These are phyloP conservation scores for Boletus rubropictus DNA, from an alignment of 768 basidiomycete species.

Conservation along the genomic window DNA sequence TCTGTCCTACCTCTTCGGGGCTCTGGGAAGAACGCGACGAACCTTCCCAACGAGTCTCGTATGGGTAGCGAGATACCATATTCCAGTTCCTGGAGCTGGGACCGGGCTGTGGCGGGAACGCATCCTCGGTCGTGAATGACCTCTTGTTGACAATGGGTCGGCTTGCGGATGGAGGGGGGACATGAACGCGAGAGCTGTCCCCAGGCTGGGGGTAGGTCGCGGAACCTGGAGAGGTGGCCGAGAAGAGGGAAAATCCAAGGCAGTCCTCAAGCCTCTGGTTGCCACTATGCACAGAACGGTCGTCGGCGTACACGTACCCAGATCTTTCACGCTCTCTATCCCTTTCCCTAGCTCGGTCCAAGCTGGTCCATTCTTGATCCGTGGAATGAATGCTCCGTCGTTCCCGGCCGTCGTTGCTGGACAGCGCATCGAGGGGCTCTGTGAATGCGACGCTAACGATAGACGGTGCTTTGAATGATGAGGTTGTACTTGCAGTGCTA, in stretches of 20 bases:
- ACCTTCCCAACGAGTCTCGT: slow-evolving; percentile 27
- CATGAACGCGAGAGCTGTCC: slow-evolving; percentile 13
- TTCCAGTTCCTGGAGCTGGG: slow-evolving; percentile 18
- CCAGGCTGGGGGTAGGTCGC: slow-evolving; percentile 9
- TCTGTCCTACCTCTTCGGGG: slow-evolving; percentile 25
- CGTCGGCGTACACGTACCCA: slow-evolving; percentile 17
- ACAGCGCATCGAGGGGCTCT: slow-evolving; percentile 18
- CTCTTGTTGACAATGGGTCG: slow-evolving; percentile 28
- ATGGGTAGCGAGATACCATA: slow-evolving; percentile 19
- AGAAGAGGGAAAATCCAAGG: slow-evolving; percentile 4
- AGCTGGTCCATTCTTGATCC: slow-evolving; percentile 28
- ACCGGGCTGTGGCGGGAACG: slow-evolving; percentile 18
- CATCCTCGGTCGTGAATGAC: slow-evolving; percentile 26
- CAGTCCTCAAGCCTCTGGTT: slow-evolving; percentile 19
- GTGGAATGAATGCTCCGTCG: slow-evolving; percentile 20
- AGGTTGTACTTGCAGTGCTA: slow-evolving; percentile 44
- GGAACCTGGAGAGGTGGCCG: slow-evolving; percentile 15
- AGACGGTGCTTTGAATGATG: slow-evolving; percentile 39
- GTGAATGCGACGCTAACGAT: slow-evolving; percentile 36
- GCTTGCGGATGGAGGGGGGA: slow-evolving; percentile 27
- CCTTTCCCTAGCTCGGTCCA: slow-evolving; percentile 23
- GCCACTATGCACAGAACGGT: slow-evolving; percentile 17
- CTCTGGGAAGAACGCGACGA: slow-evolving; percentile 28
- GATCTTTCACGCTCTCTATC: slow-evolving; percentile 20
- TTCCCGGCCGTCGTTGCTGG: slow-evolving; percentile 21